Base-by-base conservation (phyloP, 192 early-diverging fungal genomes). In the Coemansia sp. region DNA sequence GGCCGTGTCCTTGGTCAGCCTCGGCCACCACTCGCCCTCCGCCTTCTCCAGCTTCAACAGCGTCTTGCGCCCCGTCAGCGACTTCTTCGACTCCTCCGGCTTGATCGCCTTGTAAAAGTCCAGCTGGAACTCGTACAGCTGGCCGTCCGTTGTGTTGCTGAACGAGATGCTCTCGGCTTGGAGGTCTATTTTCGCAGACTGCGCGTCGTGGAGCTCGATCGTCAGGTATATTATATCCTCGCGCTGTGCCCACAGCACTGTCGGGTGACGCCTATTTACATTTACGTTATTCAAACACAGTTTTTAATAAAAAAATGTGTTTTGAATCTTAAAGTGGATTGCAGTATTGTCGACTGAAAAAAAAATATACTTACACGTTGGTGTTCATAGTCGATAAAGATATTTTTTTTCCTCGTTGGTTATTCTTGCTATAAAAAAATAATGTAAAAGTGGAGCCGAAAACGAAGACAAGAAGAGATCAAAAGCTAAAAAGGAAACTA, bases 221-320 rank as follows among this genome's bases (percentile, higher is more conserved):
- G 95, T 97, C 24, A 97, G 60, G 71, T 85, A 95, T 58, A 95
- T 62, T 52, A 90, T 69, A 51, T 91, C 86, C 40, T 83, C 73
- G 65, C 90, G 86, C 68, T 97, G 93, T 28, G 95, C 95, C 93
- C 95, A 97, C 65, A 92, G 86, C 57, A 94, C 89, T 67, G 70
- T 73, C 30, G 91, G 89, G 62, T 81, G 73, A 28, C 56, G 74
- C 32, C 74, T 76, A 76, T 35, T 43, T 14, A n/a, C n/a, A n/a
- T n/a, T n/a, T n/a, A n/a, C n/a, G n/a, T n/a, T n/a, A n/a, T n/a
- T n/a, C n/a, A n/a, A n/a, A n/a, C n/a, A n/a, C n/a, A n/a, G n/a
- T n/a, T n/a, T n/a, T n/a, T n/a, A n/a, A n/a, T n/a, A n/a, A n/a
- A n/a, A n/a, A n/a, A n/a, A n/a, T n/a, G n/a, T n/a, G n/a, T n/a